phyloP scores from a whole-genome alignment of 2,329 filamentous ascomycete genomes.

The Pseudogymnoascus sp. region DNA sequence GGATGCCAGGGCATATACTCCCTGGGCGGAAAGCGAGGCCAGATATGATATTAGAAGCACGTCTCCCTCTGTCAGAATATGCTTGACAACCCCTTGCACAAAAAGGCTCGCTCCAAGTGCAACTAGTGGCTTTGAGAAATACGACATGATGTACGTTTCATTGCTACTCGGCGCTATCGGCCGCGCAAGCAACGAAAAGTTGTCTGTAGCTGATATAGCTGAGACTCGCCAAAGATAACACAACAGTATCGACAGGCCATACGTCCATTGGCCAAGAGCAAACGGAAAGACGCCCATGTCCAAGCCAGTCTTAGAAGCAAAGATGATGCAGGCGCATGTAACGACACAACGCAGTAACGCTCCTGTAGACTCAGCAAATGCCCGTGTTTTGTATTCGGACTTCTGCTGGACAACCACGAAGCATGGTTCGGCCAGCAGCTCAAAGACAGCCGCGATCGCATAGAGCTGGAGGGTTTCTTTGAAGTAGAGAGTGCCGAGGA shows the following conservation, averaged over 20 bases:
- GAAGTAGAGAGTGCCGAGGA: conserved; percentile 56
- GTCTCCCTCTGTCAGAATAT: conserved; percentile 89
- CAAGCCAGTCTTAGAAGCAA: conserved; percentile 43
- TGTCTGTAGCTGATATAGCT: conserved; percentile 44
- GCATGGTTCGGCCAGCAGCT: conserved; percentile 78
- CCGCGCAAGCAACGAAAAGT: conserved; percentile 61
- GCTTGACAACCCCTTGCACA: conserved; percentile 82
- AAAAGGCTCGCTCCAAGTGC: conserved; percentile 74
- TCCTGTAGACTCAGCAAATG: conserved; percentile 72
- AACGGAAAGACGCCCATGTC: conserved; percentile 77
- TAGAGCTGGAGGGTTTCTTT: conserved; percentile 45
- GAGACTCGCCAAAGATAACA: conserved; percentile 63
- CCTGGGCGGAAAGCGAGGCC: conserved; percentile 72
- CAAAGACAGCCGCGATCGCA: conserved; percentile 52
- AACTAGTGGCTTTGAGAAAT: conserved; percentile 63
- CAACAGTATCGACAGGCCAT: conserved; percentile 58
- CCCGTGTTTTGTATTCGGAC: conserved; percentile 71
- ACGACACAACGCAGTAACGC: conserved; percentile 69
- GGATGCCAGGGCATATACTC: conserved; percentile 83
- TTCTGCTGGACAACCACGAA: conserved; percentile 83
- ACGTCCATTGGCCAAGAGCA: conserved; percentile 75
- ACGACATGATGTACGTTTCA: conserved; percentile 22
- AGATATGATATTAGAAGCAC: conserved; percentile 77
- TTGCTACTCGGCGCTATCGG: conserved; percentile 30
- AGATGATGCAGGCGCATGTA: conserved; percentile 64